phyloP scores from a whole-genome alignment of 2,329 filamentous ascomycete genomes.

The Knoxdaviesia proteae region DNA sequence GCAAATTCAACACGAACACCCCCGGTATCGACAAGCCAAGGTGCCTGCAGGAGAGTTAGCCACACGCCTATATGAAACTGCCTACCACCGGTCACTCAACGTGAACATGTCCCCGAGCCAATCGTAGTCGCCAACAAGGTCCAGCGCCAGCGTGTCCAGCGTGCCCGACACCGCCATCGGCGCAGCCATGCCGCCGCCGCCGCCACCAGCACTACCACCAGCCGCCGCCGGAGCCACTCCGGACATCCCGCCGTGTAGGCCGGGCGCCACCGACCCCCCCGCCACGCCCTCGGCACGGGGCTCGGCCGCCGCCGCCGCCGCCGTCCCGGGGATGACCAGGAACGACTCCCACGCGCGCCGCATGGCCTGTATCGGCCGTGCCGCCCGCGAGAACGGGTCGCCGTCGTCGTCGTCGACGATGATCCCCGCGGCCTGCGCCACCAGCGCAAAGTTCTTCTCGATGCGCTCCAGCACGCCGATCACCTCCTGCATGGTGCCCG shows the following conservation, averaged over 20 bases:
- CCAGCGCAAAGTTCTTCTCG: neutral
- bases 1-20: no score
- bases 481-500: constrained; percentile 2
- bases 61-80: no score
- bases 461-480: constrained; percentile 1
- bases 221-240: neutral
- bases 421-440: neutral
- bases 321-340: constrained; percentile 12
- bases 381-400: constrained; percentile 3
- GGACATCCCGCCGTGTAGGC: neutral
- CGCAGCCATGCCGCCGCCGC: neutral
- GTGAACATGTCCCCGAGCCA: constrained; percentile 4
- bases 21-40: no score
- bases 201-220: neutral
- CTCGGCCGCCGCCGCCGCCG: constrained; percentile 12
- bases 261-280: neutral
- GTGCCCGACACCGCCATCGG: neutral
- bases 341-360: constrained; percentile 3
- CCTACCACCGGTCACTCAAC: neutral
- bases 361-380: constrained; percentile 2
- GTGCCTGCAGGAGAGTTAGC: no score
- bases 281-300: constrained; percentile 2
- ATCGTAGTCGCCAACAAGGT: constrained; percentile 4
- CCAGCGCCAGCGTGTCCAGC: constrained; percentile 1
- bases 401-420: constrained; percentile 1